A percentile compares a stretch with the other conserved stretches of the same genome.
Evolutionary conservation across 169 alveolate species (phyloP).

Genomic region (Plasmodium reichenowi): DNA sequence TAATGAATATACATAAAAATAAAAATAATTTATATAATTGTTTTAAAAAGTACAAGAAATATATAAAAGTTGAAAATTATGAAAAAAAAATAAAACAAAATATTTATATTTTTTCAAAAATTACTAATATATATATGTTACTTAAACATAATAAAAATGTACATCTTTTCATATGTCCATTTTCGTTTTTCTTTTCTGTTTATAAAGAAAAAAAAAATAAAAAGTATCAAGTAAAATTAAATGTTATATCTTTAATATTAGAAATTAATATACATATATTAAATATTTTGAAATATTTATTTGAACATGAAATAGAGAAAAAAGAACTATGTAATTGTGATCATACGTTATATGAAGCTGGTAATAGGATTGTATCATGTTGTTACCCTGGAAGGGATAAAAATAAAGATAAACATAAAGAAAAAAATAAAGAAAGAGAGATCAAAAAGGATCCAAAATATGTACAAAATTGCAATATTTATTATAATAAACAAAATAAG

Average conservation of each 20-base stretch:
- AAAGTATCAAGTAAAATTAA: background rate
- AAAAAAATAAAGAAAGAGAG: background rate
- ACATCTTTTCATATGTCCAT: constrained; percentile 13
- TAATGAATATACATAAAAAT: too few species aligned
- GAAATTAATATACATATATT: constrained; percentile 9
- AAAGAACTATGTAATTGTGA: background rate
- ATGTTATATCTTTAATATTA: constrained; percentile 11
- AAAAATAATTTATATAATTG: too few species aligned
- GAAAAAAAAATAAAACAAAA: background rate
- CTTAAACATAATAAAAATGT: background rate
- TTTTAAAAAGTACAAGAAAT: background rate
- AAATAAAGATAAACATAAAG: background rate
- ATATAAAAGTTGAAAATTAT: background rate
- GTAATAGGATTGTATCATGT: background rate
- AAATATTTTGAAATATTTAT: background rate
- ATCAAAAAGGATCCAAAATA: background rate
- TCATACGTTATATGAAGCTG: too few species aligned
- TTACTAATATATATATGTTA: constrained; percentile 27
- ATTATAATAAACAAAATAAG: background rate
- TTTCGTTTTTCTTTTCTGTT: constrained; percentile 24
- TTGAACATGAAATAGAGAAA: background rate
- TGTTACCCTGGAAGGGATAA: background rate
- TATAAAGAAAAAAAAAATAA: background rate
- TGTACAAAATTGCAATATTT: background rate
- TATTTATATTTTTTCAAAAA: background rate